These are phyloP conservation scores for Fusarium proliferatum DNA, from an alignment of 2,329 filamentous ascomycete genomes.

Conservation along the genomic window DNA sequence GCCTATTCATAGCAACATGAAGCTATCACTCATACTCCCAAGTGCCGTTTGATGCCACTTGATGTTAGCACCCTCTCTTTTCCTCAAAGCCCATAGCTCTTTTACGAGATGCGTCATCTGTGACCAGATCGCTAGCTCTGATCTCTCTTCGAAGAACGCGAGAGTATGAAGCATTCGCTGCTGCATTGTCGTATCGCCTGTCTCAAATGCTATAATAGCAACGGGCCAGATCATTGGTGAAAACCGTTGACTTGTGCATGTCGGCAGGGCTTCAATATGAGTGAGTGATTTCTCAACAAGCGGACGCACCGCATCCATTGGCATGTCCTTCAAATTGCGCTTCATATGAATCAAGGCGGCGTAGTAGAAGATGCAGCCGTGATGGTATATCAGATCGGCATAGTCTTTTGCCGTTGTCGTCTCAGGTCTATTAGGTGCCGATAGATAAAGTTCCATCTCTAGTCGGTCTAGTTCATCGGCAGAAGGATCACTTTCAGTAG, in stretches of 20 bases:
- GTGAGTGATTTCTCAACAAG: slow-evolving; percentile 39
- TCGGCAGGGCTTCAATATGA: slow-evolving; percentile 35
- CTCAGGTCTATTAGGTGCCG: slow-evolving; percentile 30
- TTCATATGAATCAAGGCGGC: slow-evolving; percentile 42
- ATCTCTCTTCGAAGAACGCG: slow-evolving; percentile 25
- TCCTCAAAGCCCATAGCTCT: slow-evolving; percentile 37
- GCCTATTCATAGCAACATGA: slow-evolving; percentile 34
- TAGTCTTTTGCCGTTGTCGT: slow-evolving; percentile 24
- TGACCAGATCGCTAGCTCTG: slow-evolving; percentile 37
- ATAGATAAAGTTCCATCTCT: slow-evolving; percentile 38
- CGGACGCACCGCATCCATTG: slow-evolving; percentile 37
- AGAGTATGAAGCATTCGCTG: slow-evolving; percentile 39
- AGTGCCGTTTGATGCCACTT: slow-evolving; percentile 40
- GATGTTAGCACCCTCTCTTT: slow-evolving; percentile 23
- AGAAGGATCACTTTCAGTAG: background rate
- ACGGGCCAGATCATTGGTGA: slow-evolving; percentile 43
- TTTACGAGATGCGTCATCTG: slow-evolving; percentile 32
- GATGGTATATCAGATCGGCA: slow-evolving; percentile 39
- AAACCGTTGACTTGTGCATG: slow-evolving; percentile 28
- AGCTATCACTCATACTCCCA: slow-evolving; percentile 37
- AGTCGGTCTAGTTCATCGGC: slow-evolving; percentile 33
- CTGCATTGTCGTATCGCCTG: slow-evolving; percentile 18
- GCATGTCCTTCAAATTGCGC: slow-evolving; percentile 36
- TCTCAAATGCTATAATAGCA: slow-evolving; percentile 40
- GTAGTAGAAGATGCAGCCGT: slow-evolving; percentile 42